Percentiles rank a stretch among this genome's conserved stretches.
Conservation (phyloP, 2,329 filamentous ascomycete genomes). For the Mariannaea sp. region DNA sequence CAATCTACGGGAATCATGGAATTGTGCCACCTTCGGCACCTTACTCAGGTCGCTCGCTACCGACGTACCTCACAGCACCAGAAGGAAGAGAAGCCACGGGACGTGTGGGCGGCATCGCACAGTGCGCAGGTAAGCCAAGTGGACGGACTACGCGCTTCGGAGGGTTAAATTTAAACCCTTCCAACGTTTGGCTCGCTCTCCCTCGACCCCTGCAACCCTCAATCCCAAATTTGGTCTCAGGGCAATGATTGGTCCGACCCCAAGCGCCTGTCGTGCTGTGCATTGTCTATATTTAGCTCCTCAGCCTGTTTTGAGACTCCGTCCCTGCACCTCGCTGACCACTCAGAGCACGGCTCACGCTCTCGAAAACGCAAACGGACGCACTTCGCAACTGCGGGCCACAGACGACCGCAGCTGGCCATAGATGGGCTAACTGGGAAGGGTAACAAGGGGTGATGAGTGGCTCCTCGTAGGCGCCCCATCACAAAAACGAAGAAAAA, state of each 20-base stretch:
- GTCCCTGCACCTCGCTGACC: conserved; percentile 21
- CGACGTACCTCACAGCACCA: too few species aligned
- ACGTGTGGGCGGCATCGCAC: conserved; percentile 22
- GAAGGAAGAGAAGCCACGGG: neutral
- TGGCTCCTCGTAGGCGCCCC: conserved; percentile 31
- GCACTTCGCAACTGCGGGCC: conserved; percentile 7
- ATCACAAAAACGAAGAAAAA: conserved; percentile 4
- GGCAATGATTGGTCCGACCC: conserved; percentile 37
- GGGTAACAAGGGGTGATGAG: conserved; percentile 26
- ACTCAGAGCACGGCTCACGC: conserved; percentile 27
- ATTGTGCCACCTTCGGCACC: too few species aligned
- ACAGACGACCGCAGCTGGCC: conserved; percentile 15
- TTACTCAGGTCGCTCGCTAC: too few species aligned
- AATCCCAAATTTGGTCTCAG: conserved; percentile 35
- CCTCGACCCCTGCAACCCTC: conserved; percentile 25
- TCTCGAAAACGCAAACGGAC: conserved; percentile 22
- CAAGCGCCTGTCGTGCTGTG: conserved; percentile 41
- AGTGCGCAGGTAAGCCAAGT: conserved; percentile 20
- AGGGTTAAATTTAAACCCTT: conserved; percentile 38
- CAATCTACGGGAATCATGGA: neutral
- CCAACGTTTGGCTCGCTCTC: conserved; percentile 22
- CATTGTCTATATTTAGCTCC: conserved; percentile 43
- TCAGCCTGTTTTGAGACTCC: conserved; percentile 36
- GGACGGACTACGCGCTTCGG: conserved; percentile 26
- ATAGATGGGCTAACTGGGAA: conserved; percentile 29